Conservation (phyloP, 805 yeast species). For the Saccharomyces paradoxus region DNA sequence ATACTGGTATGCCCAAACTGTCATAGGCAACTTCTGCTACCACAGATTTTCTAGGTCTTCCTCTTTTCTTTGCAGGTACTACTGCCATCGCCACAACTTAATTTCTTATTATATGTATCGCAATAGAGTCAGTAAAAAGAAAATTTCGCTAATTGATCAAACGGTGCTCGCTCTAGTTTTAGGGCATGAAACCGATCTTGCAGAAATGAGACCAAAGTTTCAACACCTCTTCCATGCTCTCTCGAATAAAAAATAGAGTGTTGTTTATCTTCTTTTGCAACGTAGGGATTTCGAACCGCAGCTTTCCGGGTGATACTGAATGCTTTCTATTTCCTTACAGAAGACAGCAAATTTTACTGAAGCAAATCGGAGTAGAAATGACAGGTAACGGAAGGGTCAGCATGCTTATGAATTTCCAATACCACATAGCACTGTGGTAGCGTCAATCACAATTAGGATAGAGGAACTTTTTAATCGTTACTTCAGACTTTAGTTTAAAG, state of each 20-base stretch:
- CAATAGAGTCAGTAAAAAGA: background rate
- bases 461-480: background rate
- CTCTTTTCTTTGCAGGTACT: slow-evolving; percentile 10
- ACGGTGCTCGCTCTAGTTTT: background rate
- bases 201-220: background rate
- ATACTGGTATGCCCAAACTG: background rate
- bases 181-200: background rate
- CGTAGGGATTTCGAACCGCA: background rate
- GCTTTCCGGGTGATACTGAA: background rate
- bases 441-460: background rate
- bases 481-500: background rate
- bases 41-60: slow-evolving; percentile 13
- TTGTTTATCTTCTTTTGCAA: background rate
- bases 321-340: background rate
- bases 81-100: background rate
- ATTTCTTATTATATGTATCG: background rate
- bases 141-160: background rate
- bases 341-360: background rate
- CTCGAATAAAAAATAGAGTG: background rate
- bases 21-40: background rate
- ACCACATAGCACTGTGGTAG: background rate
- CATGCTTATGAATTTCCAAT: background rate
- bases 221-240: background rate
- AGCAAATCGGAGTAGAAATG: background rate
- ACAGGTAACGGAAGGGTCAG: background rate